A percentile compares a stretch with the other conserved stretches of the same genome.
Evolutionary conservation across 176 grass and related monocot species (phyloP).

Genomic region (Puya raimondii): DNA sequence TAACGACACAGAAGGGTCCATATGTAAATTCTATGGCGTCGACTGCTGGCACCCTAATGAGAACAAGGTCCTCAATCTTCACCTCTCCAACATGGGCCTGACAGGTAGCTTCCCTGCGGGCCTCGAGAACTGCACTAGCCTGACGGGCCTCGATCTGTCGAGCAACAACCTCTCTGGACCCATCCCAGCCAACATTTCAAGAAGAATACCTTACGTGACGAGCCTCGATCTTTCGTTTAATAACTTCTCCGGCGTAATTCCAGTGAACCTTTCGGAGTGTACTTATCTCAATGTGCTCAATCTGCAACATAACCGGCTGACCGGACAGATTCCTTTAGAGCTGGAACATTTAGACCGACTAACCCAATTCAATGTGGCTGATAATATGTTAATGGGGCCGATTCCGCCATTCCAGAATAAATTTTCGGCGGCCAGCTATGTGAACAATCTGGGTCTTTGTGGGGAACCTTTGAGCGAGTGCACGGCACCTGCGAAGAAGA

Average conservation of each 20-base stretch:
- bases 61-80: slow-evolving; percentile 62
- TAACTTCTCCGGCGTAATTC: slow-evolving; percentile 78
- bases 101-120: slow-evolving; percentile 61
- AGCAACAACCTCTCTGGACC: slow-evolving; percentile 64
- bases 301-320: slow-evolving; percentile 67
- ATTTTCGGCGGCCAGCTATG: slow-evolving; percentile 30
- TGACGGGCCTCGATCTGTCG: slow-evolving; percentile 78
- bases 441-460: slow-evolving; percentile 56
- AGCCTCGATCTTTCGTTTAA: slow-evolving; percentile 82
- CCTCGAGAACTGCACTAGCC: slow-evolving; percentile 78
- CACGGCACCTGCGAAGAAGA: slow-evolving; percentile 28
- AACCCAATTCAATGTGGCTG: slow-evolving; percentile 46
- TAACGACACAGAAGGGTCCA: slow-evolving; percentile 38
- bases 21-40: slow-evolving; percentile 71
- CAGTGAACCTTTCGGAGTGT: slow-evolving; percentile 47
- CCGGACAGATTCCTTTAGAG: slow-evolving; percentile 59
- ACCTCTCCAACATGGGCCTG: slow-evolving; percentile 71
- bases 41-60: slow-evolving; percentile 96
- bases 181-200: slow-evolving; percentile 57
- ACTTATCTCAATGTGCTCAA: slow-evolving; percentile 59
- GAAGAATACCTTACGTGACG: slow-evolving; percentile 47
- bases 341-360: slow-evolving; percentile 44
- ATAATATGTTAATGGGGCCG: slow-evolving; percentile 56
- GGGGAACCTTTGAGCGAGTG: slow-evolving; percentile 41
- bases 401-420: slow-evolving; percentile 33